Evolutionary conservation across 2,329 filamentous ascomycete species (phyloP).

Genomic region (Trichoderma sp.): DNA sequence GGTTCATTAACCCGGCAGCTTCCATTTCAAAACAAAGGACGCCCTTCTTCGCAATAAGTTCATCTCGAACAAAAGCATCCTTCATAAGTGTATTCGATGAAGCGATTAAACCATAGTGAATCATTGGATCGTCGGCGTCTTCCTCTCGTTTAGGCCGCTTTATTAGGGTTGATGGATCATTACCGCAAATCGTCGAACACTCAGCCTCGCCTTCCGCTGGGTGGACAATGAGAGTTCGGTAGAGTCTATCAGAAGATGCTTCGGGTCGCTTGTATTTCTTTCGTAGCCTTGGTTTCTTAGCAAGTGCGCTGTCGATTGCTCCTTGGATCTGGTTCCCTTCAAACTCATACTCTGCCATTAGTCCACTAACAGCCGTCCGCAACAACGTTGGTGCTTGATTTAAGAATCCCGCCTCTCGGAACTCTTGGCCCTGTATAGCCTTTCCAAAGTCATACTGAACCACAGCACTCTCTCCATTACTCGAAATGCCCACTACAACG

Average conservation of each 20-base stretch:
- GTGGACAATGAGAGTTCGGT: too few species aligned
- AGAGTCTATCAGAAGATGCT: too few species aligned
- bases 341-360: slow-evolving; percentile 6
- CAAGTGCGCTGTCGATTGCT: background rate
- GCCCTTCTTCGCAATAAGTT: slow-evolving; percentile 30
- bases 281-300: too few species aligned
- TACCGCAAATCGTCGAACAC: background rate
- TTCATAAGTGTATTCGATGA: slow-evolving; percentile 33
- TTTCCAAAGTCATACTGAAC: background rate
- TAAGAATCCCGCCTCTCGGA: slow-evolving; percentile 27
- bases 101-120: slow-evolving; percentile 33
- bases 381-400: slow-evolving; percentile 32
- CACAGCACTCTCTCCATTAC: background rate
- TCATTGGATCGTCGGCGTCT: slow-evolving; percentile 27
- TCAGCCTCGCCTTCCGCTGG: too few species aligned
- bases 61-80: slow-evolving; percentile 34
- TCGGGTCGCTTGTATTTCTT: too few species aligned
- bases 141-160: background rate
- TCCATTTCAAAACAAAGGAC: slow-evolving; percentile 26
- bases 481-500: background rate
- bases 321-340: slow-evolving; percentile 29
- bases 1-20: too few species aligned
- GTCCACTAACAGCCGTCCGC: slow-evolving; percentile 8
- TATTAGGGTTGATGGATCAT: background rate
- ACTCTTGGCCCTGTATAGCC: slow-evolving; percentile 26